Evolutionary conservation across 352 stramenopile species (phyloP), one percentile per base, ranked within the genome.

Genomic region (Globisporangium nodosum): DNA sequence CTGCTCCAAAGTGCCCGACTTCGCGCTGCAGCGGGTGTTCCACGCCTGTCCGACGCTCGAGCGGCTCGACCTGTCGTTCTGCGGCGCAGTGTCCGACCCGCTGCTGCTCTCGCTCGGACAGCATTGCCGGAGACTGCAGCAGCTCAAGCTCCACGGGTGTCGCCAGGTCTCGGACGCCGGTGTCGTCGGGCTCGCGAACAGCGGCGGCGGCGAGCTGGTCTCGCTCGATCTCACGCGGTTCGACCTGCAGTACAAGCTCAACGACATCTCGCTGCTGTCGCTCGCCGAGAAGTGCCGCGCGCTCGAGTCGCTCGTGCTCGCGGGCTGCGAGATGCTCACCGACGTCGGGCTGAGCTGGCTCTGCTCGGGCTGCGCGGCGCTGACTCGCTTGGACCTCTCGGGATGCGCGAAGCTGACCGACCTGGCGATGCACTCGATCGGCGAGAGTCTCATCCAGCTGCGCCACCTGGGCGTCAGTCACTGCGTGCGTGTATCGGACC

Each of bases 271-370:
- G 8, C 63, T 98, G 11, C 64, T 98, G 31, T 73, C 90, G 12
- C 65, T 97, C 47, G 76, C 68, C 1, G 73, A 90, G n/a, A 74
- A 77, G 21, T 90, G 73, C 15, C 49, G 58, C 16, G 53, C 80
- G 21, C 69, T 92, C 3, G 68, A 87, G 37, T 78, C 60, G 8
- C 54, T 88, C 2, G 64, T 74, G 20, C 61, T 98, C 3, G 62
- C 74, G n/a, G 92, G 94, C 18, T 98, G 92, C 55, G 82, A 96
- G 43, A 82, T 91, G 65, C 64, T 98, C 49, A 96, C 87, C 7
- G 92, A 98, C 65, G 92, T 96, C 16, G 92, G 94, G 0, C 61
- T 98, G 15, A 93, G 79, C 39, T 98, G 92, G 92, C 61, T 98
- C n/a, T 74, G 75, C 1, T 75, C 69, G 1, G 87, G 89, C 15